Evolutionary conservation across 176 grass and related monocot genomes (phyloP), one percentile per base, ranked within the genome.

Genomic region (Carex kokanica): DNA sequence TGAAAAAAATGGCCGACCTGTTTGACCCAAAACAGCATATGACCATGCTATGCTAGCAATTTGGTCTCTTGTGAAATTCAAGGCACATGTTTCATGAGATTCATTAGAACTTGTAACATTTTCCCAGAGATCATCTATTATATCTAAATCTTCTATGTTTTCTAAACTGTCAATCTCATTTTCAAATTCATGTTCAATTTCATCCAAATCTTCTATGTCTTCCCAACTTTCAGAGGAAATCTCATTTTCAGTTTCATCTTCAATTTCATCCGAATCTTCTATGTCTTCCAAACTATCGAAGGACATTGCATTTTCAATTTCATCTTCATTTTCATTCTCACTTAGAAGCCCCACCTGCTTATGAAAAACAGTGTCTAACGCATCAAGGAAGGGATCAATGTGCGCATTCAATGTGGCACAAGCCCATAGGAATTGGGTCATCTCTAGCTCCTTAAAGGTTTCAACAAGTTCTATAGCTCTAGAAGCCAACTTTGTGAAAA

Each of bases 41-140:
- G 95, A 98, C 95, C 95, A 98, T 67, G 92, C 82, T 90, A 98
- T 88, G 85, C 91, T 94, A 24, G 89, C 92, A 84, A 93, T 71
- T 85, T 98, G 92, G 91, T 91, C 89, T 84, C 95, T 84, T 25
- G 58, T 91, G 66, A 98, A 94, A 78, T 91, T 91, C 24, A 98
- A 86, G 27, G 21, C 32, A 79, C 17, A 56, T 24, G 21, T 57
- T 78, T 68, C 38, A 20, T 24, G 54, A 36, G 38, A 59, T 82
- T 56, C 18, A 36, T 83, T 34, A 55, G 49, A n/a, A 61, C 36
- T 78, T 31, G 57, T 80, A 90, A 18, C 29, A 66, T 41, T 65
- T 24, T 51, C 59, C 38, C 66, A 49, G 17, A 64, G 52, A 51
- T 65, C 47, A 82, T 82, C 79, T 25, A 82, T 9, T 53, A 6